These are phyloP conservation scores for Laburnicola sp. DNA, from an alignment of 2,329 filamentous ascomycete genomes.

Conservation along the genomic window DNA sequence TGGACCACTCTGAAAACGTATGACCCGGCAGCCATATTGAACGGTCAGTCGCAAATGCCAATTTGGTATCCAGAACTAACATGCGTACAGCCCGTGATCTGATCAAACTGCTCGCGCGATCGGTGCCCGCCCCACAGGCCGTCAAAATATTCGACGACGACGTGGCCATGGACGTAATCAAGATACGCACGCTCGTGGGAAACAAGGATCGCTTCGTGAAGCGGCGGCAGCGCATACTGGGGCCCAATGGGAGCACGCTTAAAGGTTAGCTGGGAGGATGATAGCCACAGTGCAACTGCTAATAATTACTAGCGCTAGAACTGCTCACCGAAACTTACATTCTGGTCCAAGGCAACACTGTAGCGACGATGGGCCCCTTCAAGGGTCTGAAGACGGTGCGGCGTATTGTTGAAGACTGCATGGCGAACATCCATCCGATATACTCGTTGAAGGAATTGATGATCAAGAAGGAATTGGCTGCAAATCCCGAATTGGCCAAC, in stretches of 20 bases:
- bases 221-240: slow-evolving; percentile 86
- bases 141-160: slow-evolving; percentile 93
- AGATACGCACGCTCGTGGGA: slow-evolving; percentile 84
- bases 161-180: slow-evolving; percentile 91
- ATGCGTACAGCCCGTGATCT: slow-evolving; percentile 70
- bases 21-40: slow-evolving; percentile 90
- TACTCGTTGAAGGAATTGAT: slow-evolving; percentile 79
- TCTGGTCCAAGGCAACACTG: slow-evolving; percentile 94
- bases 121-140: slow-evolving; percentile 86
- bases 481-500: slow-evolving; percentile 80
- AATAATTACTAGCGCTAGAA: slow-evolving; percentile 65
- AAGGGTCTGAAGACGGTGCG: slow-evolving; percentile 93
- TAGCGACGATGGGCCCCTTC: slow-evolving; percentile 86
- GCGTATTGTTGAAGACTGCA: slow-evolving; percentile 84
- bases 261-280: slow-evolving; percentile 53
- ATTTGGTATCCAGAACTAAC: background rate
- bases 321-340: slow-evolving; percentile 86
- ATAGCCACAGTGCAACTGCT: no score
- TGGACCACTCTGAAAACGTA: slow-evolving; percentile 91
- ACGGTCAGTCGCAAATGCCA: slow-evolving; percentile 42
- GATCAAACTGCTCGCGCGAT: slow-evolving; percentile 84
- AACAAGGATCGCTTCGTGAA: slow-evolving; percentile 98
- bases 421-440: slow-evolving; percentile 88
- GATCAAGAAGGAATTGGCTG: slow-evolving; percentile 90
- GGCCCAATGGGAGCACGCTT: slow-evolving; percentile 86